A percentile compares a stretch with the other conserved stretches of the same genome.
Conservation (phyloP, 306 rosid species). For the Sesbania bispinosa region DNA sequence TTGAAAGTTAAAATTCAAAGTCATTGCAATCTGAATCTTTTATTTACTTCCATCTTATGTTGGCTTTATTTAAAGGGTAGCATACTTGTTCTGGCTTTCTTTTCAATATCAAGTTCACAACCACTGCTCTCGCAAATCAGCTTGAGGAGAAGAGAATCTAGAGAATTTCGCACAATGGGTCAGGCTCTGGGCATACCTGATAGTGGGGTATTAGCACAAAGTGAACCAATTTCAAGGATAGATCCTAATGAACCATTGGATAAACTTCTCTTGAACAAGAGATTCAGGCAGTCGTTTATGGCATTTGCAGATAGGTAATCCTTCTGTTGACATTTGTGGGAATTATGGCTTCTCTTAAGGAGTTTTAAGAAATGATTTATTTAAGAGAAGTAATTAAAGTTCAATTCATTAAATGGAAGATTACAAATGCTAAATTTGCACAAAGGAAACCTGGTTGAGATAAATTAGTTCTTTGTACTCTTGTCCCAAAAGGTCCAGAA, state of each 20-base stretch:
- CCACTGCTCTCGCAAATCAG: constrained; percentile 95
- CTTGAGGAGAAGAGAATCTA: constrained; percentile 72
- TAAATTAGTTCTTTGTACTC: constrained; percentile 1
- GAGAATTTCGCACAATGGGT: constrained; percentile 80
- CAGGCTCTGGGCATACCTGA: constrained; percentile 96
- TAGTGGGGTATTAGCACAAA: constrained; percentile 62
- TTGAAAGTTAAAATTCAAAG: constrained; percentile 15
- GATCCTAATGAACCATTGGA: constrained; percentile 82
- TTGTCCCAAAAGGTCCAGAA: not conserved
- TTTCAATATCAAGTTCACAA: constrained; percentile 92
- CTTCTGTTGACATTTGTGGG: not conserved
- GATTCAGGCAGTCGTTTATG: constrained; percentile 87
- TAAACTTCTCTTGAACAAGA: constrained; percentile 76
- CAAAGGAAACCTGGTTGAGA: not conserved
- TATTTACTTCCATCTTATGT: constrained; percentile 30
- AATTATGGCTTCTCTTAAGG: not conserved
- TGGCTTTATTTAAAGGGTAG: constrained; percentile 65
- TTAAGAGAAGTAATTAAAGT: constrained; percentile 3
- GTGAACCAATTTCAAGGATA: constrained; percentile 48
- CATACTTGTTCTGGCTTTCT: constrained; percentile 73
- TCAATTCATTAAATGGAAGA: not conserved
- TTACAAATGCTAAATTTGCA: constrained; percentile 12
- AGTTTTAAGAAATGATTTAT: not conserved
- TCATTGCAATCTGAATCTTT: constrained; percentile 9
- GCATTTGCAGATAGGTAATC: constrained; percentile 88